These are phyloP conservation scores for Prototheca cutis DNA, from an alignment of 163 green algal genomes.

Conservation along the genomic window DNA sequence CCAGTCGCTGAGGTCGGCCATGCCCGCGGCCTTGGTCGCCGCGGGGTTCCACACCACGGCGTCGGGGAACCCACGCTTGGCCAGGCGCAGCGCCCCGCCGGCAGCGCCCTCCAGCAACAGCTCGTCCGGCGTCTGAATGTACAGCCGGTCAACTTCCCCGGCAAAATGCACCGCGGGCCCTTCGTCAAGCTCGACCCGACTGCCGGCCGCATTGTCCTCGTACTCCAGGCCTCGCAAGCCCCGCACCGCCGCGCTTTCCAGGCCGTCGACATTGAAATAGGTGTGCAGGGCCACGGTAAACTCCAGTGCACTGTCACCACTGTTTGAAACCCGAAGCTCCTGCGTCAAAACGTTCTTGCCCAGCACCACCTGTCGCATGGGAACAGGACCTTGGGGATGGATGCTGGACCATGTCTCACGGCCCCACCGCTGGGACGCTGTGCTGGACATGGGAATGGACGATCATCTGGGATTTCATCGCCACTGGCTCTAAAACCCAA, in stretches of 20 bases:
- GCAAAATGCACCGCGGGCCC: slow-evolving; percentile 19
- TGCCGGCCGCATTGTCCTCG: slow-evolving; percentile 47
- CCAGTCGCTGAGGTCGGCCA: slow-evolving; percentile 71
- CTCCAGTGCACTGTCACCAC: slow-evolving; percentile 26
- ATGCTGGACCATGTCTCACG: background rate
- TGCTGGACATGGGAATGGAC: background rate
- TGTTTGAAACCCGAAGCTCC: slow-evolving; percentile 50
- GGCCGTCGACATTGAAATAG: slow-evolving; percentile 51
- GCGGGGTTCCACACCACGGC: slow-evolving; percentile 92
- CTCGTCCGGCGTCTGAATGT: slow-evolving; percentile 41
- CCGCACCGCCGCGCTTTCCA: slow-evolving; percentile 13
- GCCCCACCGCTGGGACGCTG: background rate
- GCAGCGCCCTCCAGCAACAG: slow-evolving; percentile 33
- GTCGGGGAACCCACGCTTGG: slow-evolving; percentile 40
- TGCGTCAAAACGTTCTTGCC: slow-evolving; percentile 21
- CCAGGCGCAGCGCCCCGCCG: background rate
- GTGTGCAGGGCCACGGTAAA: slow-evolving; percentile 83
- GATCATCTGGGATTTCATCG: background rate
- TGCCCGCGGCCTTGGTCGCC: slow-evolving; percentile 63
- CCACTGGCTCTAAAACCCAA: background rate
- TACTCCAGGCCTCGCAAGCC: slow-evolving; percentile 53
- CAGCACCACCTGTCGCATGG: background rate
- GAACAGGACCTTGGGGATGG: background rate
- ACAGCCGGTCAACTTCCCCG: slow-evolving; percentile 79
- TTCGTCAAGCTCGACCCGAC: background rate